phyloP scores from a whole-genome alignment of 495 filamentous ascomycete genomes.

The Aspergillus cristatus region DNA sequence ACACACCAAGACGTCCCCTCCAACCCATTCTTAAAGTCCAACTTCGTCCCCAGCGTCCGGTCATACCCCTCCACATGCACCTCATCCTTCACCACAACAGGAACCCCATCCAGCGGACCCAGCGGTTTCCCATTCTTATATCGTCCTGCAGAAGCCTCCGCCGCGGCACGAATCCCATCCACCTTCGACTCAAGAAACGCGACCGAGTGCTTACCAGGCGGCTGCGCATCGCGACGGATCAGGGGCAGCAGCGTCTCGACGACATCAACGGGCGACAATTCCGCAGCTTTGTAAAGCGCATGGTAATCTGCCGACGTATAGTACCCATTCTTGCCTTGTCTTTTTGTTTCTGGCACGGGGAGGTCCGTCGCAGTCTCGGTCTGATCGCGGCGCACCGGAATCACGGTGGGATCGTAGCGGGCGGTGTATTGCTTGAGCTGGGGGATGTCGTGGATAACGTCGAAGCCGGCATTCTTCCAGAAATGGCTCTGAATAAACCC shows the following conservation, averaged over 20 bases:
- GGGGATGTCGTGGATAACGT: slow-evolving; percentile 43
- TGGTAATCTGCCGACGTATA: slow-evolving; percentile 72
- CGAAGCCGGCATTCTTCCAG: slow-evolving; percentile 73
- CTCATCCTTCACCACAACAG: slow-evolving; percentile 82
- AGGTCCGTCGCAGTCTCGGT: slow-evolving; percentile 21
- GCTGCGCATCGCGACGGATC: slow-evolving; percentile 47
- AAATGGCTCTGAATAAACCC: slow-evolving; percentile 48
- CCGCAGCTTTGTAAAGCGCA: slow-evolving; percentile 56
- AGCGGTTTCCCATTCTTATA: slow-evolving; percentile 56
- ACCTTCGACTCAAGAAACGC: slow-evolving; percentile 58
- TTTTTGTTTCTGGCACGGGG: slow-evolving; percentile 21
- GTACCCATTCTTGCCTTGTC: slow-evolving; percentile 34
- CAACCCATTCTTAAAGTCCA: slow-evolving; percentile 43
- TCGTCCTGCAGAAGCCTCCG: slow-evolving; percentile 58
- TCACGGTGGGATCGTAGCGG: slow-evolving; percentile 79
- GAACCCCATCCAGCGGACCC: slow-evolving; percentile 71
- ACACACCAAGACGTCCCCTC: slow-evolving; percentile 63
- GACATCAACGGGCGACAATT: slow-evolving; percentile 62
- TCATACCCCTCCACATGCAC: slow-evolving; percentile 65
- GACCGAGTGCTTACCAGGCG: slow-evolving; percentile 49
- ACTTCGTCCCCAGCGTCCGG: slow-evolving; percentile 51
- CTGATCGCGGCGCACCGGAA: slow-evolving; percentile 43
- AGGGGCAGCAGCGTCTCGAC: slow-evolving; percentile 60
- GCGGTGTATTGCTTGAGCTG: slow-evolving; percentile 51
- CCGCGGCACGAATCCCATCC: slow-evolving; percentile 55